These are phyloP conservation scores for Daldinia caldariorum DNA, from an alignment of 495 filamentous ascomycete genomes.

Conservation along the genomic window DNA sequence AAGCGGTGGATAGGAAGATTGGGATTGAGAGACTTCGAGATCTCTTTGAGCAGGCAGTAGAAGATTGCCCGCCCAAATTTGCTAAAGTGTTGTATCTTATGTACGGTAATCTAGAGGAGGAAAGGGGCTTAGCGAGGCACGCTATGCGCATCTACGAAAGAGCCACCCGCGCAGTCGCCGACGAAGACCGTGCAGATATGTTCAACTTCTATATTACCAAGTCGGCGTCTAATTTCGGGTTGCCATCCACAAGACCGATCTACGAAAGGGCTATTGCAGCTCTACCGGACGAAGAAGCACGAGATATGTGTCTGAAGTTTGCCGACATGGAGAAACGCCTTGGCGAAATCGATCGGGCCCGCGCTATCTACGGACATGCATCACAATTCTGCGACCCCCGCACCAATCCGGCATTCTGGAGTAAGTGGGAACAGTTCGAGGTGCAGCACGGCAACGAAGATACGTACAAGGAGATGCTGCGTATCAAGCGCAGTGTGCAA, in stretches of 20 bases:
- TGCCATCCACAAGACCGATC: slow-evolving; percentile 94
- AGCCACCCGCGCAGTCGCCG: slow-evolving; percentile 92
- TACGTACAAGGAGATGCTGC: slow-evolving; percentile 99
- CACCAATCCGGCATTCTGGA: slow-evolving; percentile 89
- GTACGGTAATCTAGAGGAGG: slow-evolving; percentile 98
- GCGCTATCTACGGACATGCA: slow-evolving; percentile 95
- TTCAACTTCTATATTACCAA: slow-evolving; percentile 99
- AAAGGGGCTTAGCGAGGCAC: slow-evolving; percentile 92
- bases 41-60: slow-evolving; percentile 96
- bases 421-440: slow-evolving; percentile 97
- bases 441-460: slow-evolving; percentile 98
- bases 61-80: slow-evolving; percentile 94
- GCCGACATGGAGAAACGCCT: slow-evolving; percentile 98
- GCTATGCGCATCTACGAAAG: slow-evolving; percentile 99
- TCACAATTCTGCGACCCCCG: slow-evolving; percentile 97
- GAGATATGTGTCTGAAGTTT: slow-evolving; percentile 98
- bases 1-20: slow-evolving; percentile 94
- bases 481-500: slow-evolving; percentile 96
- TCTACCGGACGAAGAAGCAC: slow-evolving; percentile 91
- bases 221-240: slow-evolving; percentile 95
- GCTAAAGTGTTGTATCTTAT: slow-evolving; percentile 96
- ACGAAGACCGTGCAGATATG: slow-evolving; percentile 96
- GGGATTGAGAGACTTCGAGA: slow-evolving; percentile 93
- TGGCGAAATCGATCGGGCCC: slow-evolving; percentile 94
- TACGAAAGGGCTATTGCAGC: slow-evolving; percentile 95